phyloP scores from a whole-genome alignment of 2,329 filamentous ascomycete genomes.

The Venturia carpophila region DNA sequence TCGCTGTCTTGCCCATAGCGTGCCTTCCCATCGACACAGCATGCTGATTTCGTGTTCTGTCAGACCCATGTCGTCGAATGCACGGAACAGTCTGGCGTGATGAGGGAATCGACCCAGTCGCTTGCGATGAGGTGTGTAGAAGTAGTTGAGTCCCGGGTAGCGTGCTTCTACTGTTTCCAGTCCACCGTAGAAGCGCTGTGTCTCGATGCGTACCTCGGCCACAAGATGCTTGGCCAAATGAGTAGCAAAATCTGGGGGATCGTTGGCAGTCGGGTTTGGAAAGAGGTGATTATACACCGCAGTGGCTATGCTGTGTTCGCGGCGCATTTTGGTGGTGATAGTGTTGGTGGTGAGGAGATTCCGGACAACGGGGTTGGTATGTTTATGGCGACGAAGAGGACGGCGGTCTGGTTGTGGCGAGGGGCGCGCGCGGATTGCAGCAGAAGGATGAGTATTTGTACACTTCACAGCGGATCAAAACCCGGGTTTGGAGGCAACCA shows the following conservation, averaged over 20 bases:
- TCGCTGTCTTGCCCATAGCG: conserved; percentile 72
- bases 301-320: conserved; percentile 17
- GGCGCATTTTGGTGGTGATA: conserved; percentile 13
- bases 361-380: background rate
- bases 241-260: conserved; percentile 63
- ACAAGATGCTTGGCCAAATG: conserved; percentile 65
- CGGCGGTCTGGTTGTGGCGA: background rate
- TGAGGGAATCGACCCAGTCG: conserved; percentile 70
- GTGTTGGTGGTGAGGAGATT: background rate
- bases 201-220: conserved; percentile 70
- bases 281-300: conserved; percentile 48
- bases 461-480: background rate
- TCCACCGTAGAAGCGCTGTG: conserved; percentile 69
- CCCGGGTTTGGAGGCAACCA: conserved; percentile 8
- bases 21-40: conserved; percentile 76
- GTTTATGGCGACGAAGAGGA: background rate
- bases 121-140: conserved; percentile 62
- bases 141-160: conserved; percentile 75
- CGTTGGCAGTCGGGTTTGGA: conserved; percentile 56
- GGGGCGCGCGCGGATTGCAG: conserved; percentile 4
- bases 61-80: conserved; percentile 62
- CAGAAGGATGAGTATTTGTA: conserved; percentile 5
- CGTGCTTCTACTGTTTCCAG: conserved; percentile 73
- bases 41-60: conserved; percentile 62
- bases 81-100: conserved; percentile 67